These are phyloP conservation scores for Pittosporum tobira DNA, from an alignment of 129 eudicot genomes.

Conservation along the genomic window DNA sequence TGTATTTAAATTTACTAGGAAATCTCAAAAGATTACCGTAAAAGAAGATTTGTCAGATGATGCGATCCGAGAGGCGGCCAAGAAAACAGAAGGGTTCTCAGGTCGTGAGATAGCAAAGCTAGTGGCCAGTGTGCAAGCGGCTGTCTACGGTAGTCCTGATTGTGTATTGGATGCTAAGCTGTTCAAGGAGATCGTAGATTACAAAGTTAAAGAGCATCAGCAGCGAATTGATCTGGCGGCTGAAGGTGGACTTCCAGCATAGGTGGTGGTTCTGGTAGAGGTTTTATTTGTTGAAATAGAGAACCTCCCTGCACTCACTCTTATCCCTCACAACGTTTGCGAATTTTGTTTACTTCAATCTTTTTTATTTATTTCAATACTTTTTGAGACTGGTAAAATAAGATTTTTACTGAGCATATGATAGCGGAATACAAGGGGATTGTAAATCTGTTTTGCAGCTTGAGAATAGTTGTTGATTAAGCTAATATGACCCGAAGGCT, in stretches of 20 bases:
- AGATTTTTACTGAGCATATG: too few relatives aligned
- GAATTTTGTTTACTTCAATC: too few relatives aligned
- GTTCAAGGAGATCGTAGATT: conserved; percentile 87
- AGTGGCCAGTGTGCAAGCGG: conserved; percentile 93
- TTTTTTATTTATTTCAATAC: too few relatives aligned
- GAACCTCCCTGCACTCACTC: too few relatives aligned
- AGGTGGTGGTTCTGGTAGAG: conserved; percentile 11
- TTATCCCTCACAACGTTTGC: too few relatives aligned
- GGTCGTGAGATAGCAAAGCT: conserved; percentile 96
- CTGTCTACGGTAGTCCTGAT: conserved; percentile 91
- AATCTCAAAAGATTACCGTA: conserved; percentile 55
- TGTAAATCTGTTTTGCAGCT: too few relatives aligned
- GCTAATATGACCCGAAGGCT: too few relatives aligned
- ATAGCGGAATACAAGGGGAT: too few relatives aligned
- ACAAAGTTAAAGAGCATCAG: conserved; percentile 82
- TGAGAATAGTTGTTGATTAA: too few relatives aligned
- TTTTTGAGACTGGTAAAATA: too few relatives aligned
- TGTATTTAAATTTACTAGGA: conserved; percentile 38
- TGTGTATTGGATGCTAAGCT: conserved; percentile 71
- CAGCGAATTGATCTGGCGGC: conserved; percentile 65
- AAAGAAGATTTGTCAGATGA: conserved; percentile 80
- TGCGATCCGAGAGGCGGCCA: conserved; percentile 70
- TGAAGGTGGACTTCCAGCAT: conserved; percentile 38
- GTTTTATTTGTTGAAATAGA: too few relatives aligned
- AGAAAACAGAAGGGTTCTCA: conserved; percentile 78